Base-by-base conservation (phyloP, 2,329 filamentous ascomycete genomes). In the Xylariaceae sp. region DNA sequence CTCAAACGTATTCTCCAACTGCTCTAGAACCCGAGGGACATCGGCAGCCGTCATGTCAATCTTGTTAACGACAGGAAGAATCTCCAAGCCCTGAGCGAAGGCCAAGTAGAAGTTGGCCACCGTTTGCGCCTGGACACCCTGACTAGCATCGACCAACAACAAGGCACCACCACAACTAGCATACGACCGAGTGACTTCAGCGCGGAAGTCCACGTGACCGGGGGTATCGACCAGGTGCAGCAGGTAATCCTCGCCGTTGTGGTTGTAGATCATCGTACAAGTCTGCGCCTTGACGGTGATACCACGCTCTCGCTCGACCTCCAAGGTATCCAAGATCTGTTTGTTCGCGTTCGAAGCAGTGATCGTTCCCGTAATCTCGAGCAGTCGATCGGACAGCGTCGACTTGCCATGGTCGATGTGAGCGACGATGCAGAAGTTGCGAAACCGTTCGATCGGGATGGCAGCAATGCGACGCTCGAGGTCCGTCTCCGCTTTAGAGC, bases 211-310 rank as follows among this genome's bases (percentile, higher is more conserved):
- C 59, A 99, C 94, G 77, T 99, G 94, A 34, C 94, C 94, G 0
- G 94, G 94, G 0, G 94, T 99, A 74, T 99, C 94, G 59, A 99
- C 92, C 34, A 99, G 82, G 75, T 99, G 94, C 35, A 99, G 80
- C 58, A 99, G 82, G 73, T 97, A 97, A 74, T 99, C 94, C 37
- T 88, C 78, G 13, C 89, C 92, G 15, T 88, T 79, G 76, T 96
- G 80, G 34, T 88, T 91, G 78, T 97, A 96, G 55, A 99, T 83
- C 94, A 99, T 99, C 58, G 88, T 94, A 76, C 94, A 97, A 59
- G 94, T 97, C 78, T 99, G 94, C 57, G 94, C 94, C 79, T 99
- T 99, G 73, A 99, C 94, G 0, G 94, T 99, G 73, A 99, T 99
- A 62, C 94, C 94, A 45, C 94, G 85, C 75, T 97, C 92, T 55